phyloP scores from a whole-genome alignment of 192 early-diverging fungal genomes.

The Geranomyces variabilis region DNA sequence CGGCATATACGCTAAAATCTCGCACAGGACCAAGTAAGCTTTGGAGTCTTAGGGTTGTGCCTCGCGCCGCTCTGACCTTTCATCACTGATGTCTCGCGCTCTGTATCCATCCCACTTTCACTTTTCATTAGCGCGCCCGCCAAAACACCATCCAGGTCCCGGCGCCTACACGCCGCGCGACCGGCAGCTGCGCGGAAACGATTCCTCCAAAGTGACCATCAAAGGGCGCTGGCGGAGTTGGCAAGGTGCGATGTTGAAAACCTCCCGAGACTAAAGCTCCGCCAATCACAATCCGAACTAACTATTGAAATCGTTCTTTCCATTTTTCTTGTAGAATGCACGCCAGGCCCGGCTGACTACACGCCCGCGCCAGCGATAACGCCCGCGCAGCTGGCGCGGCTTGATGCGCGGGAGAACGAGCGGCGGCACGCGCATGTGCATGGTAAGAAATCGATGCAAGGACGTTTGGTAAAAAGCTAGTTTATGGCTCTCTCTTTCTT shows the following conservation, averaged over 20 bases:
- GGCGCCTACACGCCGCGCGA: slow-evolving; percentile 53
- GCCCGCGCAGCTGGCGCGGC: slow-evolving; percentile 37
- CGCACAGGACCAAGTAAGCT: background rate
- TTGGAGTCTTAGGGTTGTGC: too few relatives aligned
- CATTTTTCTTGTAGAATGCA: slow-evolving; percentile 14
- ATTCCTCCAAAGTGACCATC: slow-evolving; percentile 47
- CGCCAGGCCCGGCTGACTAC: slow-evolving; percentile 59
- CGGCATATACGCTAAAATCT: slow-evolving; percentile 31
- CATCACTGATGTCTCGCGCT: too few relatives aligned
- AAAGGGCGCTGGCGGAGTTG: slow-evolving; percentile 41
- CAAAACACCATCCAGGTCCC: slow-evolving; percentile 42
- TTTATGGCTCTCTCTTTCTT: background rate
- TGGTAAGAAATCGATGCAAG: background rate
- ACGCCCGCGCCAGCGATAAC: slow-evolving; percentile 28
- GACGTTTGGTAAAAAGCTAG: background rate
- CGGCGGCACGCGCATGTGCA: slow-evolving; percentile 18
- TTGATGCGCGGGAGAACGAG: slow-evolving; percentile 27
- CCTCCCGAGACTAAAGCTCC: background rate
- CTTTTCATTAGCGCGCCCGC: background rate
- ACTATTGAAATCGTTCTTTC: background rate
- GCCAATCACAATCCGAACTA: background rate
- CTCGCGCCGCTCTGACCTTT: too few relatives aligned
- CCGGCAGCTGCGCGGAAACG: slow-evolving; percentile 55
- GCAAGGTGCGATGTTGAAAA: slow-evolving; percentile 18
- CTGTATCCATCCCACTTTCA: too few relatives aligned